phyloP scores from a whole-genome alignment of 2,329 filamentous ascomycete genomes.

The Penicillium glabrum region DNA sequence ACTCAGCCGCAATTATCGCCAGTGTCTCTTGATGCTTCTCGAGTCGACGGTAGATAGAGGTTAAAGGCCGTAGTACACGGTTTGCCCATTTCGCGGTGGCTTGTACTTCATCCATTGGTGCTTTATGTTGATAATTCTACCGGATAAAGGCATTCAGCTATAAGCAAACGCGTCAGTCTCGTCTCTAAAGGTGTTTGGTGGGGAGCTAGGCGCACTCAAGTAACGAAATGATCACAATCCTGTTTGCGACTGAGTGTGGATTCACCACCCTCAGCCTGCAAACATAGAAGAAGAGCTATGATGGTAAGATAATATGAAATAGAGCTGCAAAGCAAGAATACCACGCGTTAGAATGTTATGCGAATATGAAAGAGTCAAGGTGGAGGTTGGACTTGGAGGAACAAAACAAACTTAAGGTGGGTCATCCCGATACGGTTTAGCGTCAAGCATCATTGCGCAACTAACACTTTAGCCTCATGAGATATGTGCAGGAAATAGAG shows the following conservation, averaged over 20 bases:
- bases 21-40: slow-evolving; percentile 41
- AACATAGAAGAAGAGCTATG: background rate
- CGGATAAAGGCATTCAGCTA: slow-evolving; percentile 5
- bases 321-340: slow-evolving; percentile 7
- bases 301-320: slow-evolving; percentile 6
- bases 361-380: background rate
- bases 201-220: background rate
- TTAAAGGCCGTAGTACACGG: slow-evolving; percentile 44
- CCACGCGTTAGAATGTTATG: slow-evolving; percentile 8
- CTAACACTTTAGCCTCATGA: background rate
- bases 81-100: slow-evolving; percentile 45
- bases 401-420: slow-evolving; percentile 28
- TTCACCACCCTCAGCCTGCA: slow-evolving; percentile 3
- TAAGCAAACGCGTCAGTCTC: background rate
- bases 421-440: slow-evolving; percentile 22
- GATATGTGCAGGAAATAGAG: background rate
- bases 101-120: slow-evolving; percentile 37
- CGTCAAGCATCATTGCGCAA: background rate
- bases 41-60: slow-evolving; percentile 40
- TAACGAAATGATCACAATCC: slow-evolving; percentile 5
- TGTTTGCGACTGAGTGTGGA: slow-evolving; percentile 13
- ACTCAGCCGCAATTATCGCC: slow-evolving; percentile 25
- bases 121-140: slow-evolving; percentile 4
- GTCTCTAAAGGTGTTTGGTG: background rate
- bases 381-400: slow-evolving; percentile 2